phyloP scores from a whole-genome alignment of 805 yeast species.

The Saturnispora halmiae region DNA sequence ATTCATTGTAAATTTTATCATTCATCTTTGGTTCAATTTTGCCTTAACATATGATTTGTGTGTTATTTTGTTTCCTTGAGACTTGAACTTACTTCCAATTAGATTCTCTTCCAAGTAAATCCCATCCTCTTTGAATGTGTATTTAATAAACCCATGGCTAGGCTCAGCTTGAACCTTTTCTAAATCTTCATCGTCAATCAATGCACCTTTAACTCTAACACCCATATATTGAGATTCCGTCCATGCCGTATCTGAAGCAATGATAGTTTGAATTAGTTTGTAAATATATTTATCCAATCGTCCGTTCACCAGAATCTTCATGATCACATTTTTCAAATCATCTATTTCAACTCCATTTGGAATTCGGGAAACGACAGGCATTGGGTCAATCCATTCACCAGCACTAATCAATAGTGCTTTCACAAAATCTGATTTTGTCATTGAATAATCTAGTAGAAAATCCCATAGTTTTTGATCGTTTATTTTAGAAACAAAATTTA shows the following conservation, averaged over 20 bases:
- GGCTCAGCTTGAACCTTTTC: conserved; percentile 5
- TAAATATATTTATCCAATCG: conserved; percentile 46
- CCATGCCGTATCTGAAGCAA: conserved; percentile 41
- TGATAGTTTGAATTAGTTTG: conserved; percentile 44
- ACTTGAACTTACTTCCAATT: conserved; percentile 28
- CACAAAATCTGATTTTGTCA: conserved; percentile 67
- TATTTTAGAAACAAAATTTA: conserved; percentile 59
- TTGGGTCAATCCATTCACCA: conserved; percentile 57
- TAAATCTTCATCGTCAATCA: conserved; percentile 20
- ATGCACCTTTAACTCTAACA: conserved; percentile 28
- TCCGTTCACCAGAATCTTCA: conserved; percentile 54
- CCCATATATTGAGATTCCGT: conserved; percentile 27
- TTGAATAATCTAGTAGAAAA: conserved; percentile 59
- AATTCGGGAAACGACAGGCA: conserved; percentile 57
- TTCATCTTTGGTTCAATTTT: conserved; percentile 8
- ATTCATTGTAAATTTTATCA: too few relatives aligned
- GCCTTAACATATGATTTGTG: conserved; percentile 26
- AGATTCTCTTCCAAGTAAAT: conserved; percentile 26
- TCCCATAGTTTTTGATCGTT: conserved; percentile 78
- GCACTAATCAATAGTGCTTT: conserved; percentile 62
- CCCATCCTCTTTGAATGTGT: conserved; percentile 1
- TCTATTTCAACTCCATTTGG: conserved; percentile 53
- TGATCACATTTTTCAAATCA: conserved; percentile 54
- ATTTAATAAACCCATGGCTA: conserved; percentile 8
- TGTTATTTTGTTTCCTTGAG: conserved; percentile 25